Conservation (phyloP, 495 filamentous ascomycete genomes). For the Hyaloscypha variabilis region DNA sequence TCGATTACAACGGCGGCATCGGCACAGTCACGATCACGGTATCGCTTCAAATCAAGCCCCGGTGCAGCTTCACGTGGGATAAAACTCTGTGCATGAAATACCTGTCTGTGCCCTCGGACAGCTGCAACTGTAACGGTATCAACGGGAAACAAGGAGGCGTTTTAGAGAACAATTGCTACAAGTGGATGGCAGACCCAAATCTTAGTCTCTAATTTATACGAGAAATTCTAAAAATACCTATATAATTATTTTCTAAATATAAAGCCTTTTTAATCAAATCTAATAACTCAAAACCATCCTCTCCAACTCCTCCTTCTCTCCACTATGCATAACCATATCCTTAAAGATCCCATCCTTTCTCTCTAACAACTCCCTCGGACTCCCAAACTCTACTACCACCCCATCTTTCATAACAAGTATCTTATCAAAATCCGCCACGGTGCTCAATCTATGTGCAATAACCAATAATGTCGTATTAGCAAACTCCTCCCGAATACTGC, state of each 20-base stretch:
- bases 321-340: slow-evolving; percentile 58
- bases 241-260: too few species aligned
- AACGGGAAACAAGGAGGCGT: slow-evolving; percentile 22
- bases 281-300: too few species aligned
- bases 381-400: slow-evolving; percentile 33
- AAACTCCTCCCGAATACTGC: slow-evolving; percentile 37
- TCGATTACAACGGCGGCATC: slow-evolving; percentile 16
- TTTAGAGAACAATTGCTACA: slow-evolving; percentile 23
- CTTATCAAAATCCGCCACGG: slow-evolving; percentile 44
- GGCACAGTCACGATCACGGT: slow-evolving; percentile 16
- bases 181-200: slow-evolving; percentile 19
- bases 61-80: slow-evolving; percentile 12
- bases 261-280: too few species aligned
- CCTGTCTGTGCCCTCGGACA: slow-evolving; percentile 14
- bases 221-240: too few species aligned
- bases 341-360: slow-evolving; percentile 43
- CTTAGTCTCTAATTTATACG: not conserved
- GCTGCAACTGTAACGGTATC: slow-evolving; percentile 23
- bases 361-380: slow-evolving; percentile 26
- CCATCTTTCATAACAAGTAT: slow-evolving; percentile 47
- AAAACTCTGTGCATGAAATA: slow-evolving; percentile 15
- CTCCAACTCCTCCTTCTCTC: slow-evolving; percentile 44
- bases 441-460: slow-evolving; percentile 50
- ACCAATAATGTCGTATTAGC: slow-evolving; percentile 38
- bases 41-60: slow-evolving; percentile 14